Evolutionary conservation across 2,329 filamentous ascomycete species (phyloP).

Genomic region (Pseudomassariella vexata): DNA sequence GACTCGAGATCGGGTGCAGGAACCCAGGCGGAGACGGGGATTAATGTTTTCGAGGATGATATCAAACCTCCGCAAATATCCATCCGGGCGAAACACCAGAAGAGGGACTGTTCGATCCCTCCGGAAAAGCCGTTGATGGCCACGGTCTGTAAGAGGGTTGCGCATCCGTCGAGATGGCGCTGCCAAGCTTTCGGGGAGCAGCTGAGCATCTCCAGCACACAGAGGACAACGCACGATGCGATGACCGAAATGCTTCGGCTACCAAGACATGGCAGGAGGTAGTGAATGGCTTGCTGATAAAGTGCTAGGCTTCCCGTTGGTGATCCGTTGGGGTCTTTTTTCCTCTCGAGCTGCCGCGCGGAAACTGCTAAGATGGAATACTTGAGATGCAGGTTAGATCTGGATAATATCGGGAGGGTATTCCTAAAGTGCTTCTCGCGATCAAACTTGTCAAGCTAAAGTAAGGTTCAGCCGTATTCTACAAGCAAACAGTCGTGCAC

Average conservation of each 20-base stretch:
- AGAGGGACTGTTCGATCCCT: slow-evolving; percentile 42
- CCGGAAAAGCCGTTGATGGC: slow-evolving; percentile 45
- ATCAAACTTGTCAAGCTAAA: slow-evolving; percentile 45
- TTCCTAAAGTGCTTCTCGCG: slow-evolving; percentile 40
- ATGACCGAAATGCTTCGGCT: slow-evolving; percentile 43
- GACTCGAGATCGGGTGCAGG: slow-evolving; percentile 24
- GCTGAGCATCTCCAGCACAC: slow-evolving; percentile 49
- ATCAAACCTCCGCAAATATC: slow-evolving; percentile 48
- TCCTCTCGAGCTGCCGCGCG: slow-evolving; percentile 43
- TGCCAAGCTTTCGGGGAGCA: slow-evolving; percentile 42
- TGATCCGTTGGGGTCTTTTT: no score
- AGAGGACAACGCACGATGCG: slow-evolving; percentile 46
- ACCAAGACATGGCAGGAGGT: slow-evolving; percentile 40
- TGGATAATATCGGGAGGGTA: slow-evolving; percentile 39
- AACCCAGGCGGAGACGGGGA: slow-evolving; percentile 41
- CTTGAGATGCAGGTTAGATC: slow-evolving; percentile 34
- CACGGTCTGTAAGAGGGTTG: slow-evolving; percentile 41
- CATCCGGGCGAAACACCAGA: slow-evolving; percentile 51
- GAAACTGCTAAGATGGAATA: slow-evolving; percentile 46
- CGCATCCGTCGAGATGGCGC: slow-evolving; percentile 46
- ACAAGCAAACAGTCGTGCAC: neutral
- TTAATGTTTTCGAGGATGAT: slow-evolving; percentile 42
- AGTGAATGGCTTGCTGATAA: slow-evolving; percentile 45
- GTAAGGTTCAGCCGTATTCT: neutral
- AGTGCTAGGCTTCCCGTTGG: slow-evolving; percentile 41